Evolutionary conservation across 306 rosid species (phyloP), one percentile per base, ranked within the genome.

Genomic region (Geum urbanum): DNA sequence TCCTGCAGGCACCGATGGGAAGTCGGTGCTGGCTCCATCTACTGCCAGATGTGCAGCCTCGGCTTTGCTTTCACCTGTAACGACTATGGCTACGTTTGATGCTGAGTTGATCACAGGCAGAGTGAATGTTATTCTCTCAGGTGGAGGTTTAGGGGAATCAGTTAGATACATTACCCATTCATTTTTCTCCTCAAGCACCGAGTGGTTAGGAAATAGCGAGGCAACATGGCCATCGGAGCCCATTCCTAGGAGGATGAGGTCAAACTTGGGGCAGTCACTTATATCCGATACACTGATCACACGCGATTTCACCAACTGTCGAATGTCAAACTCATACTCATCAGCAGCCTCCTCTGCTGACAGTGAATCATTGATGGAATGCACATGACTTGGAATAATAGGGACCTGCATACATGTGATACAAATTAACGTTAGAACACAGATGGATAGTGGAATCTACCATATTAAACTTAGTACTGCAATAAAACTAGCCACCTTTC

Each of bases 31-130:
- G 20, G 47, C 67, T 4, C 84, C 84, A 7, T 85, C 91, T 0
- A 95, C 77, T 67, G 95, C 95, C 70, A 78, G 72, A 76, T 78
- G 91, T n/a, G 81, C 88, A 12, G 95, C 88, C 74, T 95, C 91
- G 0, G 96, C 97, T 76, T 87, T 95, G 84, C 76, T 72, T 46
- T 89, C 95, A 7, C 92, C 88, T 0, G 89, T 79, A 65, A 75
- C 95, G 1, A 91, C 91, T 70, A 91, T 57, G 0, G 87, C 96
- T 16, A 95, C 96, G 32, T 89, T 89, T 78, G 99, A 86, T 0
- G 99, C 95, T 5, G 95, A 95, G 85, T 95, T 95, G 87, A 95
- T 89, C 71, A 95, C 99, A 1, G 97, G 97, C 83, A 95, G 67
- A 63, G 96, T 95, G 84, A 95, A 89, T 49, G 99, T 91, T 83